Percentiles rank a stretch among this genome's conserved stretches.
These are phyloP conservation scores for Melampsora larici-populina DNA, from an alignment of 1,284 basidiomycete species.

Conservation along the genomic window DNA sequence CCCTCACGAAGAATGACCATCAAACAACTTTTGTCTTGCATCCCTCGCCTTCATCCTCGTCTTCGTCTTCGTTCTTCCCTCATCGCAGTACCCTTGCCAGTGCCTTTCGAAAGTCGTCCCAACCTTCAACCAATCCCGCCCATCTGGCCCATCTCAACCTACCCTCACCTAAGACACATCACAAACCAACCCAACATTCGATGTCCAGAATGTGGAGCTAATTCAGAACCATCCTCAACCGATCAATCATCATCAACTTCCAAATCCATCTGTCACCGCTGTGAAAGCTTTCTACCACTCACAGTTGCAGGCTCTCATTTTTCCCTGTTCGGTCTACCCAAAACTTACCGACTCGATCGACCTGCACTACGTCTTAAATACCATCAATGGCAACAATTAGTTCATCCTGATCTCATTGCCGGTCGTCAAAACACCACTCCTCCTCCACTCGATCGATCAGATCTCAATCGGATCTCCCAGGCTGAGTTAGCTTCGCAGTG, in stretches of 20 bases:
- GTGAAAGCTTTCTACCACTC: background rate
- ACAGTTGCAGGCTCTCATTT: background rate
- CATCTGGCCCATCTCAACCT: too few relatives aligned
- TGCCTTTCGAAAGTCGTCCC: too few relatives aligned
- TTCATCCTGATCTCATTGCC: slow-evolving; percentile 23
- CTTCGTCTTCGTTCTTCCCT: too few relatives aligned
- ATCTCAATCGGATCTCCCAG: background rate
- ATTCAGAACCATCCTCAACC: background rate
- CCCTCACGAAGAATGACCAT: too few relatives aligned
- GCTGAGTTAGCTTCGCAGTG: slow-evolving; percentile 9
- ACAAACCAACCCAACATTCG: too few relatives aligned
- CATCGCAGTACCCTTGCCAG: too few relatives aligned
- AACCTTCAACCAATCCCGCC: too few relatives aligned
- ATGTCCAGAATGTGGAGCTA: background rate
- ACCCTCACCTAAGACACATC: too few relatives aligned
- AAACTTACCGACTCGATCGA: background rate
- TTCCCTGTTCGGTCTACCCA: background rate
- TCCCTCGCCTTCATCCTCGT: too few relatives aligned
- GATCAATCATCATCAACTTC: background rate
- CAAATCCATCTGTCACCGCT: background rate
- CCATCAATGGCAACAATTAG: slow-evolving; percentile 33
- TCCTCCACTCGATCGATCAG: too few relatives aligned
- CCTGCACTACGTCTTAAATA: background rate
- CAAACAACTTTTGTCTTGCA: too few relatives aligned
- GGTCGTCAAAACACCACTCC: background rate